phyloP scores from a whole-genome alignment of 2,329 filamentous ascomycete genomes.

The Colletotrichum zoysiae region DNA sequence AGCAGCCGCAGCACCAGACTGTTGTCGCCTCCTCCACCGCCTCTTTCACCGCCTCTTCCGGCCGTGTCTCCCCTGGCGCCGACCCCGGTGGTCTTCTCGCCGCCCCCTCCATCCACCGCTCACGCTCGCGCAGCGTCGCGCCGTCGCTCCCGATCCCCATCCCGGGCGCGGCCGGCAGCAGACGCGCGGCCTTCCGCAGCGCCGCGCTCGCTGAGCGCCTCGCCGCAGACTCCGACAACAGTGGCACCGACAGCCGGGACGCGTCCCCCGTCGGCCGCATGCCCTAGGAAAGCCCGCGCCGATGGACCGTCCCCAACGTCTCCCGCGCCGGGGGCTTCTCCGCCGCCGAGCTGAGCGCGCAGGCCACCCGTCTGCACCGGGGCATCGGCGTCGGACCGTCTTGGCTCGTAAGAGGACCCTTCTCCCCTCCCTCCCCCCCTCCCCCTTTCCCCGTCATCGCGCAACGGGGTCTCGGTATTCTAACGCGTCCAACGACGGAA shows the following conservation, averaged over 20 bases:
- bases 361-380: constrained; percentile 18
- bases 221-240: not conserved
- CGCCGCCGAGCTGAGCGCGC: constrained; percentile 15
- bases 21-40: not conserved
- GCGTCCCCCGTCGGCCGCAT: not conserved
- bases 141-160: constrained; percentile 22
- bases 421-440: not conserved
- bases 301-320: constrained; percentile 35
- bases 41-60: not conserved
- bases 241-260: not conserved
- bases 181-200: constrained; percentile 3
- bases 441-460: not conserved
- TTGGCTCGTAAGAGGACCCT: constrained; percentile 18
- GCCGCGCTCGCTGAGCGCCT: constrained; percentile 15
- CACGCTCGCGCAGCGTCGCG: constrained; percentile 4
- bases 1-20: not conserved
- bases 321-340: constrained; percentile 31
- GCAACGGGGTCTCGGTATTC: not conserved
- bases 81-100: not conserved
- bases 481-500: not conserved
- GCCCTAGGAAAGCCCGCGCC: constrained; percentile 34
- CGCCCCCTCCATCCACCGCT: not conserved
- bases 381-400: constrained; percentile 19
- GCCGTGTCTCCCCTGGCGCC: not conserved
- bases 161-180: constrained; percentile 14